Conservation (phyloP, 2,329 filamentous ascomycete species). For the Juglanconis oblonga region DNA sequence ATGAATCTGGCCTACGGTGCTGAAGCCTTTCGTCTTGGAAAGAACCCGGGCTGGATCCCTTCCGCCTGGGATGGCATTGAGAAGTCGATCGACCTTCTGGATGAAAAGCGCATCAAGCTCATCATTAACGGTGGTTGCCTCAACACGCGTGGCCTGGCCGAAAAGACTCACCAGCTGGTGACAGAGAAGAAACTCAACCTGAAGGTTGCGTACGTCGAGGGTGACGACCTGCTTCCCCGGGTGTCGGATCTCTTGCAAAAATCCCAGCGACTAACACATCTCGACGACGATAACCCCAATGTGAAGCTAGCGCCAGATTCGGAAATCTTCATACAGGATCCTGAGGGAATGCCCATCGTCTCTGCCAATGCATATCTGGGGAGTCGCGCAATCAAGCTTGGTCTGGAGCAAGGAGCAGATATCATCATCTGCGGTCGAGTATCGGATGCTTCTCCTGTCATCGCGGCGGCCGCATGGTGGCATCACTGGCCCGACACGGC, state of each 20-base stretch:
- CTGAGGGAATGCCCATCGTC: not conserved
- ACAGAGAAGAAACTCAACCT: not conserved
- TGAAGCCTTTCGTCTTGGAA: not conserved
- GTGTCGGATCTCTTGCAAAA: not conserved
- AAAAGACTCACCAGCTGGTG: not conserved
- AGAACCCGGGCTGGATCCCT: not conserved
- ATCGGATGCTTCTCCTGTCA: constrained; percentile 40
- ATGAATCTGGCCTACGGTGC: not conserved
- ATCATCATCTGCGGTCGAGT: constrained; percentile 43
- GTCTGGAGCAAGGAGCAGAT: constrained; percentile 37
- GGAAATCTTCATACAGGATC: not conserved
- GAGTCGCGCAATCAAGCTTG: constrained; percentile 35
- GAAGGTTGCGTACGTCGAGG: not conserved
- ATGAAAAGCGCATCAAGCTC: not conserved
- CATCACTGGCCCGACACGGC: constrained; percentile 37
- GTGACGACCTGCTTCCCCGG: not conserved
- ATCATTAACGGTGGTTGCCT: not conserved
- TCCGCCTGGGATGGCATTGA: not conserved
- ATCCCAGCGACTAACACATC: not conserved
- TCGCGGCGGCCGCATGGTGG: constrained; percentile 39
- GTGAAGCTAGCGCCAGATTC: not conserved
- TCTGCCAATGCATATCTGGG: constrained; percentile 32
- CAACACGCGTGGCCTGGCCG: not conserved
- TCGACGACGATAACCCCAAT: not conserved
- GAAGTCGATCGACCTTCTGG: not conserved